phyloP scores from a whole-genome alignment of 2,329 filamentous ascomycete species.

The Aspergillus oerlinghausenensis region DNA sequence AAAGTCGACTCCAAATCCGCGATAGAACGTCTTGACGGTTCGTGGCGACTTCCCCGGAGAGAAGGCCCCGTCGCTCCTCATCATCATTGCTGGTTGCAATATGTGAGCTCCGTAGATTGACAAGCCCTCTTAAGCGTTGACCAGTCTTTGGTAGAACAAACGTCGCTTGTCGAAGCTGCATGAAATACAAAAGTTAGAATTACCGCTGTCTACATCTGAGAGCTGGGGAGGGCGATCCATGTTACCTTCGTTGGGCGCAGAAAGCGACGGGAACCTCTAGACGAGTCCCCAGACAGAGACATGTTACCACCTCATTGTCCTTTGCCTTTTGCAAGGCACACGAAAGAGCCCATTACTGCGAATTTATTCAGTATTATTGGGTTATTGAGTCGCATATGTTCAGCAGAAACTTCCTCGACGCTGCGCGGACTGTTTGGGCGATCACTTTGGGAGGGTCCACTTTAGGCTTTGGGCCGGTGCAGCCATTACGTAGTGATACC shows the following conservation, averaged over 20 bases:
- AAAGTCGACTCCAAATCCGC: slow-evolving; percentile 25
- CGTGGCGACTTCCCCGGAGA: slow-evolving; percentile 22
- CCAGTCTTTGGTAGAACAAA: slow-evolving; percentile 84
- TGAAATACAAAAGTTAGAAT: not conserved
- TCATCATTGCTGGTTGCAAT: slow-evolving; percentile 24
- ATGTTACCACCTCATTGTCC: slow-evolving; percentile 23
- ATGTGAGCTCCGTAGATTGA: slow-evolving; percentile 64
- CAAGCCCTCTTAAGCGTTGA: slow-evolving; percentile 73
- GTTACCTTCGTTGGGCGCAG: slow-evolving; percentile 32
- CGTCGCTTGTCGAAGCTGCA: slow-evolving; percentile 72
- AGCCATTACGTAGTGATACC: not conserved
- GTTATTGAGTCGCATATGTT: not conserved
- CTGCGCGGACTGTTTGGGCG: not conserved
- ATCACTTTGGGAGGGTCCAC: not conserved
- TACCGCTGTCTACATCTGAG: not conserved
- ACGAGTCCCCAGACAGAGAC: slow-evolving; percentile 24
- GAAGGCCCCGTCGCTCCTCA: slow-evolving; percentile 36
- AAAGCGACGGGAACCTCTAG: slow-evolving; percentile 28
- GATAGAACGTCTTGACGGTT: slow-evolving; percentile 11
- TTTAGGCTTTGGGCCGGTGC: not conserved
- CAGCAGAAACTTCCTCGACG: not conserved
- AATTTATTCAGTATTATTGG: not conserved
- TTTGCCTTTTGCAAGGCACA: not conserved
- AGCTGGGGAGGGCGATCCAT: not conserved
- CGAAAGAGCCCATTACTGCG: not conserved